Percentiles rank a stretch among this genome's conserved stretches.
Conservation (phyloP, 192 early-diverging fungal genomes). For the Gaertneriomyces sp. region DNA sequence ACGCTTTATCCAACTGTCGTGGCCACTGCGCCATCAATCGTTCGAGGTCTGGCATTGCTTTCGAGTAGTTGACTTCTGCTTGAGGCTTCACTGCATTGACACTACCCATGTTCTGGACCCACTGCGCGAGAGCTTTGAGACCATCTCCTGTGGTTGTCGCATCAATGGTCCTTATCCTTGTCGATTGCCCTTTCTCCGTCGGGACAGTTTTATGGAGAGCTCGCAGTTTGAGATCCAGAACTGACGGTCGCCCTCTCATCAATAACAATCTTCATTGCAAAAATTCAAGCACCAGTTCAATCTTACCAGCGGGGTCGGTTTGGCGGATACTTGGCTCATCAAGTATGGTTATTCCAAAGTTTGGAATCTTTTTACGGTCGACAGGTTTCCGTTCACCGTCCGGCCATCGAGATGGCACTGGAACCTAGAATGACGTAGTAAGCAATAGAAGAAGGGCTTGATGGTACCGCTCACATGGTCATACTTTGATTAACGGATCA, state of each 20-base stretch:
- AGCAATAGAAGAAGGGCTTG: neutral
- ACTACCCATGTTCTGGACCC: conserved; percentile 48
- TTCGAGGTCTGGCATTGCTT: conserved; percentile 56
- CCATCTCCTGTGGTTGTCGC: conserved; percentile 13
- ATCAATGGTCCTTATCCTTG: conserved; percentile 39
- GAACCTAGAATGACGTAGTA: conserved; percentile 32
- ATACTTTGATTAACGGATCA: conserved; percentile 59
- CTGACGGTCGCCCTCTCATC: conserved; percentile 14
- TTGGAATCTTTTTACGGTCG: conserved; percentile 26
- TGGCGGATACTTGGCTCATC: conserved; percentile 51
- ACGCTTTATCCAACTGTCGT: conserved; percentile 44
- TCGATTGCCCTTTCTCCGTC: conserved; percentile 21
- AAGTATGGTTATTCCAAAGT: conserved; percentile 43
- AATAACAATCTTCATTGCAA: neutral
- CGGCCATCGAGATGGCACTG: conserved; percentile 26
- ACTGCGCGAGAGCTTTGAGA: conserved; percentile 38
- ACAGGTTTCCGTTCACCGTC: conserved; percentile 21
- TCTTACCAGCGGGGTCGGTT: conserved; percentile 50
- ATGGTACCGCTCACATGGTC: neutral
- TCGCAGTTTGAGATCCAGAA: conserved; percentile 51
- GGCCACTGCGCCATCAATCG: conserved; percentile 56
- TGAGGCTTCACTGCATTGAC: conserved; percentile 43
- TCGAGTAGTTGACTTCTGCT: conserved; percentile 28
- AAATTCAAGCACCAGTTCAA: neutral
- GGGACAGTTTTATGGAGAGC: conserved; percentile 40